Evolutionary conservation across 106 monocot genomes (phyloP).

Genomic region (Dioscorea zingiberensis): DNA sequence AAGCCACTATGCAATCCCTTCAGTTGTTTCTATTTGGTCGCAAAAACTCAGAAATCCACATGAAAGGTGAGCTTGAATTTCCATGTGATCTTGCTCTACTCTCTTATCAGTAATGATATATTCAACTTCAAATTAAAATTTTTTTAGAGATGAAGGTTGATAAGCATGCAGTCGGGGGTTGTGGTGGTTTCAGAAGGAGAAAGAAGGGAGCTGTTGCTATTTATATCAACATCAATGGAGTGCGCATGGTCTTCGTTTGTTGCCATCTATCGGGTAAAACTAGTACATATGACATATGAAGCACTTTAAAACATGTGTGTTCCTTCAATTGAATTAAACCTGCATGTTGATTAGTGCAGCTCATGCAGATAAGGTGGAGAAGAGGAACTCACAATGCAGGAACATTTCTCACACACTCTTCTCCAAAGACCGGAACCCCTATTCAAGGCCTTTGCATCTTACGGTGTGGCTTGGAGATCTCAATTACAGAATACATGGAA

Average conservation of each 20-base stretch:
- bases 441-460: slow-evolving; percentile 21
- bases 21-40: slow-evolving; percentile 31
- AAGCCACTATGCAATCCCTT: slow-evolving; percentile 35
- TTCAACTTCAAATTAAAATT: not conserved
- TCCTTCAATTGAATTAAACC: too few species aligned
- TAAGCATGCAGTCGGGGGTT: slow-evolving; percentile 27
- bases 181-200: slow-evolving; percentile 32
- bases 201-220: slow-evolving; percentile 50
- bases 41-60: slow-evolving; percentile 2
- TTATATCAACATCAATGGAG: slow-evolving; percentile 24
- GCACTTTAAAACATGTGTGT: too few species aligned
- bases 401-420: slow-evolving; percentile 44
- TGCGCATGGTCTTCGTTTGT: slow-evolving; percentile 29
- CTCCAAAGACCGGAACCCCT: slow-evolving; percentile 15
- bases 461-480: slow-evolving; percentile 58
- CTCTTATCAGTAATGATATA: not conserved
- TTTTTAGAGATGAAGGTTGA: slow-evolving; percentile 23
- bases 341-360: slow-evolving; percentile 8
- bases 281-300: not conserved
- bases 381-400: slow-evolving; percentile 43
- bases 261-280: slow-evolving; percentile 39
- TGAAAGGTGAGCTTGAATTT: slow-evolving; percentile 17
- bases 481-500: slow-evolving; percentile 49
- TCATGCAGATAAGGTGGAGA: slow-evolving; percentile 33
- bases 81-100: not conserved